A percentile compares a stretch with the other conserved stretches of the same genome.
These are phyloP conservation scores for Lentinula boryana DNA, from an alignment of 768 basidiomycete species.

Conservation along the genomic window DNA sequence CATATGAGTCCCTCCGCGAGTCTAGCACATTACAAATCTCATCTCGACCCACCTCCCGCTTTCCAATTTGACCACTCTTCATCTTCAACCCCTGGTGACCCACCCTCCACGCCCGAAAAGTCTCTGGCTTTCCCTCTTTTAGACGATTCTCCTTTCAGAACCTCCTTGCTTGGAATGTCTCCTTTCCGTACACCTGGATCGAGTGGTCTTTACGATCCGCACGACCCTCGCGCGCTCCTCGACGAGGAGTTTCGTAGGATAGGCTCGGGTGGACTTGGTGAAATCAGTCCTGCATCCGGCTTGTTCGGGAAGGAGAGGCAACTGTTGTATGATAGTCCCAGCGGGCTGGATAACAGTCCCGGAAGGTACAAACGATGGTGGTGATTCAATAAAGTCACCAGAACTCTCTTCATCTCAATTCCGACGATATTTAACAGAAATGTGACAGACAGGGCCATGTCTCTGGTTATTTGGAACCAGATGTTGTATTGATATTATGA, in stretches of 20 bases:
- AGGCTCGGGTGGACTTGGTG: conserved; percentile 23
- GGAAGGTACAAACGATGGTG: conserved; percentile 48
- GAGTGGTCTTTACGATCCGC: conserved; percentile 58
- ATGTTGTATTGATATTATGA: conserved; percentile 6
- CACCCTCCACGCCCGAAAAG: conserved; percentile 40
- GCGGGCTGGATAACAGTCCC: conserved; percentile 41
- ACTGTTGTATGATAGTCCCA: conserved; percentile 73
- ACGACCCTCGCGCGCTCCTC: conserved; percentile 60
- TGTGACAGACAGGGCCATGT: neutral
- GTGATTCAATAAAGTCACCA: conserved; percentile 19
- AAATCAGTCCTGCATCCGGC: conserved; percentile 49
- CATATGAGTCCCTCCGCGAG: conserved; percentile 67
- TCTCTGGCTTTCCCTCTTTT: conserved; percentile 23
- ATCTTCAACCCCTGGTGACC: conserved; percentile 15
- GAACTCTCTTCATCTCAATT: neutral
- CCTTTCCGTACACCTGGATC: conserved; percentile 47
- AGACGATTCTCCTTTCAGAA: conserved; percentile 33
- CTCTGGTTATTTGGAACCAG: neutral
- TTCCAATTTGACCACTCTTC: conserved; percentile 40
- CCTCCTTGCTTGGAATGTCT: conserved; percentile 23
- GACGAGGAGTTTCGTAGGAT: conserved; percentile 68
- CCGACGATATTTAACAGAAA: neutral
- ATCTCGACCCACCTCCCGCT: conserved; percentile 55
- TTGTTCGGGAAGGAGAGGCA: conserved; percentile 54
- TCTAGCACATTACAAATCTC: conserved; percentile 62